phyloP scores from a whole-genome alignment of 352 stramenopile species.

The Phytophthora pinifolia region DNA sequence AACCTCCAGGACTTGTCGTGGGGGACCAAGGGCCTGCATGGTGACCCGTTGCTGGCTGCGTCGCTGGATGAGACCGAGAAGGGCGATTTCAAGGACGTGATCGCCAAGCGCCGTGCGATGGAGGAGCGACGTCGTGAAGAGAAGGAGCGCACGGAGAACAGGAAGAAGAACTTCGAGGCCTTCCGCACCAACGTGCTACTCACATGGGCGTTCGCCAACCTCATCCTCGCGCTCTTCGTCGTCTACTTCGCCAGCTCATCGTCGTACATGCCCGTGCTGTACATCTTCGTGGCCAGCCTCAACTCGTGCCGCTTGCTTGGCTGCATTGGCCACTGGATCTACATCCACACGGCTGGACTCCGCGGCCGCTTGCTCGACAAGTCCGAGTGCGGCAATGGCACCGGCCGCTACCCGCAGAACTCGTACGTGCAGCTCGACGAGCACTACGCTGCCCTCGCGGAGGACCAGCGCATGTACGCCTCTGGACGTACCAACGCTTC shows the following conservation, averaged over 20 bases:
- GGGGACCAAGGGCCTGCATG: slow-evolving; percentile 75
- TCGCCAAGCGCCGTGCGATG: slow-evolving; percentile 69
- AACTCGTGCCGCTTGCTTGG: slow-evolving; percentile 70
- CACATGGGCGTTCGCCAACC: slow-evolving; percentile 79
- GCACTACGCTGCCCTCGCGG: slow-evolving; percentile 67
- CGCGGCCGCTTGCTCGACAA: slow-evolving; percentile 51
- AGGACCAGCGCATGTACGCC: slow-evolving; percentile 59
- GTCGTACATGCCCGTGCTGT: slow-evolving; percentile 70
- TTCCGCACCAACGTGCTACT: slow-evolving; percentile 86
- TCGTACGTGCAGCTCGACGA: slow-evolving; percentile 69
- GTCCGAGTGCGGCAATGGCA: slow-evolving; percentile 55
- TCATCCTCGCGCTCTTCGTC: slow-evolving; percentile 77
- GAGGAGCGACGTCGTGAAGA: slow-evolving; percentile 73
- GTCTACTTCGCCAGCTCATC: slow-evolving; percentile 60
- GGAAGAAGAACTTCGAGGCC: slow-evolving; percentile 79
- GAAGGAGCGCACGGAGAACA: slow-evolving; percentile 49
- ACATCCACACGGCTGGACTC: slow-evolving; percentile 52
- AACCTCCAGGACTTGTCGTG: slow-evolving; percentile 89
- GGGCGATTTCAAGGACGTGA: slow-evolving; percentile 83
- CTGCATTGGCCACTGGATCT: slow-evolving; percentile 73
- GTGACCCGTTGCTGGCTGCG: slow-evolving; percentile 49
- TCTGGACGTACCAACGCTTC: slow-evolving; percentile 45
- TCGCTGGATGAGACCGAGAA: slow-evolving; percentile 64
- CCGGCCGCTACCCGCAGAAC: slow-evolving; percentile 46
- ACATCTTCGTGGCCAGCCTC: slow-evolving; percentile 65